phyloP scores from a whole-genome alignment of 805 yeast species.

The Zygotorulaspora florentina region DNA sequence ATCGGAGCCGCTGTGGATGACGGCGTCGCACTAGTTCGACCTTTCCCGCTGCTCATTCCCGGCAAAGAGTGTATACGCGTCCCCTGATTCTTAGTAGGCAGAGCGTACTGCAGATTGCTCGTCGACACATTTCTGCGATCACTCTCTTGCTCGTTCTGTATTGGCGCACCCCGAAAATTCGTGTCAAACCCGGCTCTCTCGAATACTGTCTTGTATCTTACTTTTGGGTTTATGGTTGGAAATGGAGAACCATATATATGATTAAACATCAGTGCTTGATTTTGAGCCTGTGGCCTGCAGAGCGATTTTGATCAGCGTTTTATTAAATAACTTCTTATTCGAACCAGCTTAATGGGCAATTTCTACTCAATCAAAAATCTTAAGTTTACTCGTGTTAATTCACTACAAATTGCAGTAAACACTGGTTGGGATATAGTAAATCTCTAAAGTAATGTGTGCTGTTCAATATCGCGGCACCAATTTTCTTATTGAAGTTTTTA shows the following conservation, averaged over 20 bases:
- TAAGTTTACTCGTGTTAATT: too few relatives aligned
- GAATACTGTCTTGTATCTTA: constrained; percentile 62
- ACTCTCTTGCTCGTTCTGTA: not conserved
- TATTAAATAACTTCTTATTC: not conserved
- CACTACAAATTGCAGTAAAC: too few relatives aligned
- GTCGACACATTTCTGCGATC: constrained; percentile 13
- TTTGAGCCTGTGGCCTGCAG: not conserved
- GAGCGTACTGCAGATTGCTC: constrained; percentile 8
- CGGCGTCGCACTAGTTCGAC: not conserved
- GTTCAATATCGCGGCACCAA: too few relatives aligned
- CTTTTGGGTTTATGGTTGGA: constrained; percentile 65
- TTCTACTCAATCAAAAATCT: too few relatives aligned
- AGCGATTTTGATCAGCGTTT: too few relatives aligned
- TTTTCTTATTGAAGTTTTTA: too few relatives aligned
- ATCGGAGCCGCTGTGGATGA: not conserved
- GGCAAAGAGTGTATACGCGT: constrained; percentile 10
- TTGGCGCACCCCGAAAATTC: constrained; percentile 2
- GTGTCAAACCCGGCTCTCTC: constrained; percentile 82
- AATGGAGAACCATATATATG: constrained; percentile 45
- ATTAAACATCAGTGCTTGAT: constrained; percentile 13
- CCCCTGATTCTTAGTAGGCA: not conserved
- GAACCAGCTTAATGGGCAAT: not conserved
- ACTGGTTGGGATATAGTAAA: too few relatives aligned
- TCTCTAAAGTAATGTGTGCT: too few relatives aligned
- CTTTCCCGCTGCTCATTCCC: not conserved